Evolutionary conservation across 805 yeast species (phyloP).

Genomic region (Nakazawaea ishiwadae): DNA sequence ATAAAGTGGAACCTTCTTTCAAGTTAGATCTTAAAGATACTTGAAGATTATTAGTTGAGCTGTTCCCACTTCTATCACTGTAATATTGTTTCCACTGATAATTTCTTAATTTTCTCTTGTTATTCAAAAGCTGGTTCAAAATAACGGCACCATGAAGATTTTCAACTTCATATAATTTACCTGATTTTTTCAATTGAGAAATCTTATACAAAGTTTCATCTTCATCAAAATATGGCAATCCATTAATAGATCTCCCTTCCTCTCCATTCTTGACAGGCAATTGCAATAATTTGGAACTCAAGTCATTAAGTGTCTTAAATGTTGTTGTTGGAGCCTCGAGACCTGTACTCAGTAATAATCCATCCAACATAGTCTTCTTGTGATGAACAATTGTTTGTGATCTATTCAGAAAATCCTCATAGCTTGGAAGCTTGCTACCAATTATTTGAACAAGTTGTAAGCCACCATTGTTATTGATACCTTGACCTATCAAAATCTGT

Average conservation of each 20-base stretch:
- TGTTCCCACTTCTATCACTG: constrained; percentile 35
- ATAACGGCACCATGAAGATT: constrained; percentile 45
- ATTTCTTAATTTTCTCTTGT: constrained; percentile 34
- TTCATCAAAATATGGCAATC: constrained; percentile 38
- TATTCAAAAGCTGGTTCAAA: constrained; percentile 37
- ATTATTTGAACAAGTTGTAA: constrained; percentile 25
- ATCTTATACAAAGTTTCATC: constrained; percentile 18
- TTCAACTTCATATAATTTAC: constrained; percentile 41
- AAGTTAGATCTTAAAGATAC: constrained; percentile 25
- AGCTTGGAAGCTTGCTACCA: constrained; percentile 25
- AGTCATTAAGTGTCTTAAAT: constrained; percentile 20
- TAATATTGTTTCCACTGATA: constrained; percentile 47
- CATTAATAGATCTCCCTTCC: constrained; percentile 26
- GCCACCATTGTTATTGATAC: constrained; percentile 28
- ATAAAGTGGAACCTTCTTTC: constrained; percentile 14
- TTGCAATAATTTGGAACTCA: constrained; percentile 19
- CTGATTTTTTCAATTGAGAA: constrained; percentile 18
- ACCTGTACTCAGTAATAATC: constrained; percentile 13
- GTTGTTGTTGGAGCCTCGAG: constrained; percentile 12
- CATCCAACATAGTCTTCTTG: constrained; percentile 15
- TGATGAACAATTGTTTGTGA: constrained; percentile 9
- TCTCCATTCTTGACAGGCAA: constrained; percentile 21
- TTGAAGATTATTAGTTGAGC: constrained; percentile 7
- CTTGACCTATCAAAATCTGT: constrained; percentile 24
- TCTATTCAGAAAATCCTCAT: constrained; percentile 26